A percentile compares a stretch with the other conserved stretches of the same genome.
These are phyloP conservation scores for Penicillium brasilianum DNA, from an alignment of 2,329 filamentous ascomycete genomes.

Conservation along the genomic window DNA sequence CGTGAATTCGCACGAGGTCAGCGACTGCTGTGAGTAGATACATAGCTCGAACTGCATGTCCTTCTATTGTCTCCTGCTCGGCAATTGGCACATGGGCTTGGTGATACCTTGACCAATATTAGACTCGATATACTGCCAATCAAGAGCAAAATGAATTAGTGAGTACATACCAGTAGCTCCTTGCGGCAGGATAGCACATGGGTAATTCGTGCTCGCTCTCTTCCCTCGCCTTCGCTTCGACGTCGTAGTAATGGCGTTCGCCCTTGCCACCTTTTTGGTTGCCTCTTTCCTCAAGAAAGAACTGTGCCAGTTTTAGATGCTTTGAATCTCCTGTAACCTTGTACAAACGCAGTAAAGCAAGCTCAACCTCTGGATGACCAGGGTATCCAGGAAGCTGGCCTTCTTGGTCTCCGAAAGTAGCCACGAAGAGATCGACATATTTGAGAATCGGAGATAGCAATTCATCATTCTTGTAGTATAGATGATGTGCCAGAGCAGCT, in stretches of 20 bases:
- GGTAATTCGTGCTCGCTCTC: conserved; percentile 56
- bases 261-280: conserved; percentile 55
- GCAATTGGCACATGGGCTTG: conserved; percentile 62
- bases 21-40: conserved; percentile 65
- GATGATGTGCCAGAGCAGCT: conserved; percentile 62
- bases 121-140: too few species aligned
- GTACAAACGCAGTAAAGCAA: conserved; percentile 55
- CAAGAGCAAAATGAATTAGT: too few species aligned
- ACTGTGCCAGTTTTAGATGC: conserved; percentile 57
- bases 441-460: conserved; percentile 60
- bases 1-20: conserved; percentile 56
- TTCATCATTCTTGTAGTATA: conserved; percentile 57
- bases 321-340: conserved; percentile 45
- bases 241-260: conserved; percentile 60
- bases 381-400: conserved; percentile 63
- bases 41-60: conserved; percentile 65
- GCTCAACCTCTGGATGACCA: conserved; percentile 63
- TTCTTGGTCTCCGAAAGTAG: conserved; percentile 57
- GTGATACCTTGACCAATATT: too few species aligned
- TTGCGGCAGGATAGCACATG: conserved; percentile 52
- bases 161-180: conserved; percentile 52
- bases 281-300: conserved; percentile 64
- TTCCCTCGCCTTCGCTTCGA: conserved; percentile 57
- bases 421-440: conserved; percentile 59
- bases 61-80: conserved; percentile 61